These are phyloP conservation scores for Saksenaea vasiformis DNA, from an alignment of 371 early-diverging fungal genomes.

Conservation along the genomic window DNA sequence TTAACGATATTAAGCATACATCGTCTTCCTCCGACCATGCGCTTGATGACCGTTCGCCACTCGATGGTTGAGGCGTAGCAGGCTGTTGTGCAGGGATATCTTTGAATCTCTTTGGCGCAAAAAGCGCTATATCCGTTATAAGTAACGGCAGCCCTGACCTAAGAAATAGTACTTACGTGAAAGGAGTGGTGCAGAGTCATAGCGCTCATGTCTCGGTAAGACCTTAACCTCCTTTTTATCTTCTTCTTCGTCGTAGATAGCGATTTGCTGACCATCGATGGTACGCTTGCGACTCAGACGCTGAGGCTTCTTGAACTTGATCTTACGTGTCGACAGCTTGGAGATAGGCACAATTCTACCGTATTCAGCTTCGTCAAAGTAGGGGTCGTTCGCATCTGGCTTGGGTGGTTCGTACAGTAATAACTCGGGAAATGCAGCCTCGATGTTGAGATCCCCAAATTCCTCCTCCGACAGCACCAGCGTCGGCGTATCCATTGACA, in stretches of 20 bases:
- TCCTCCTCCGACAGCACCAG: constrained; percentile 20
- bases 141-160: background rate
- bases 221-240: constrained; percentile 36
- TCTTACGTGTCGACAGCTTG: constrained; percentile 42
- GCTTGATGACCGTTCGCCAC: constrained; percentile 16
- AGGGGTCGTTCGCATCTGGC: constrained; percentile 48
- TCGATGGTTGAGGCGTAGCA: constrained; percentile 42
- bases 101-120: constrained; percentile 51
- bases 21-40: constrained; percentile 78
- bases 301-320: constrained; percentile 40
- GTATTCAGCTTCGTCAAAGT: constrained; percentile 46
- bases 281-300: constrained; percentile 45
- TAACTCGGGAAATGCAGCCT: constrained; percentile 47
- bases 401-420: constrained; percentile 52
- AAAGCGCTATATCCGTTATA: constrained; percentile 28
- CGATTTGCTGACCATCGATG: constrained; percentile 31
- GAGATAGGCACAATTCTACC: constrained; percentile 41
- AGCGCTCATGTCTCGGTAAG: constrained; percentile 34
- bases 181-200: constrained; percentile 21
- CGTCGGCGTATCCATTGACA: constrained; percentile 17
- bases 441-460: constrained; percentile 29
- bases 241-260: constrained; percentile 28
- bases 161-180: constrained; percentile 23
- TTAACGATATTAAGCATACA: constrained; percentile 56
- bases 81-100: constrained; percentile 48